phyloP scores from a whole-genome alignment of 352 stramenopile genomes.

The Stramenopiles sp. region DNA sequence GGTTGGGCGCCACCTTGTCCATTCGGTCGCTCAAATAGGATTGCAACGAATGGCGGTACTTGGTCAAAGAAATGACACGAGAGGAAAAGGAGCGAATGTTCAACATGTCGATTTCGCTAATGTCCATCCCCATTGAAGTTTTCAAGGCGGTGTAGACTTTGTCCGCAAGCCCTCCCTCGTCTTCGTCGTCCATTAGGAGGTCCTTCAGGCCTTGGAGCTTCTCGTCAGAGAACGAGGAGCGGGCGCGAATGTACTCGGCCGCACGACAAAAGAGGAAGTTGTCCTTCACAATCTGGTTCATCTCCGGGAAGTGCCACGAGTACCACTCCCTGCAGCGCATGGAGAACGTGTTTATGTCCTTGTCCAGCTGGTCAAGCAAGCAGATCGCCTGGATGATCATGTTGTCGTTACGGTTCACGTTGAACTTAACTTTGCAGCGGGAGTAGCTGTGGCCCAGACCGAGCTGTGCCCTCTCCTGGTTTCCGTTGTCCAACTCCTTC shows the following conservation, averaged over 20 bases:
- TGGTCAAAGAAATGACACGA: slow-evolving; percentile 90
- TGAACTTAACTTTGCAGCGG: slow-evolving; percentile 97
- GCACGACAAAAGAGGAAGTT: slow-evolving; percentile 97
- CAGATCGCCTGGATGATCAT: slow-evolving; percentile 99
- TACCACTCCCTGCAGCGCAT: slow-evolving; percentile 99
- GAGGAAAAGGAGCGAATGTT: slow-evolving; percentile 92
- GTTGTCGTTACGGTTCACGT: slow-evolving; percentile 96
- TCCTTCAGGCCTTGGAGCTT: slow-evolving; percentile 44
- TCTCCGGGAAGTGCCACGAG: slow-evolving; percentile 99
- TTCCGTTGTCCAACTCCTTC: slow-evolving; percentile 84
- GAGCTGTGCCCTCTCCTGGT: slow-evolving; percentile 89
- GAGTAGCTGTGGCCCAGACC: slow-evolving; percentile 98
- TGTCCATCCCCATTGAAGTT: slow-evolving; percentile 98
- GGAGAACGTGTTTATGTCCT: slow-evolving; percentile 99
- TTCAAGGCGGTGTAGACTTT: slow-evolving; percentile 37
- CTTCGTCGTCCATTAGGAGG: slow-evolving; percentile 87
- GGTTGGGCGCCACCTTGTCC: slow-evolving; percentile 91
- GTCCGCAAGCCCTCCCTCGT: slow-evolving; percentile 71
- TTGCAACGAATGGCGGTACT: slow-evolving; percentile 75
- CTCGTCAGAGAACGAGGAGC: slow-evolving; percentile 29
- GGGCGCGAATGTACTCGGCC: slow-evolving; percentile 88
- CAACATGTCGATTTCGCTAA: slow-evolving; percentile 95
- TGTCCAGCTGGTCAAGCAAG: slow-evolving; percentile 98
- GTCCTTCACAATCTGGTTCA: slow-evolving; percentile 98
- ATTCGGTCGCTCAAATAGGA: slow-evolving; percentile 70